Evolutionary conservation across 2,329 filamentous ascomycete species (phyloP).

Genomic region (Sclerotinia borealis): DNA sequence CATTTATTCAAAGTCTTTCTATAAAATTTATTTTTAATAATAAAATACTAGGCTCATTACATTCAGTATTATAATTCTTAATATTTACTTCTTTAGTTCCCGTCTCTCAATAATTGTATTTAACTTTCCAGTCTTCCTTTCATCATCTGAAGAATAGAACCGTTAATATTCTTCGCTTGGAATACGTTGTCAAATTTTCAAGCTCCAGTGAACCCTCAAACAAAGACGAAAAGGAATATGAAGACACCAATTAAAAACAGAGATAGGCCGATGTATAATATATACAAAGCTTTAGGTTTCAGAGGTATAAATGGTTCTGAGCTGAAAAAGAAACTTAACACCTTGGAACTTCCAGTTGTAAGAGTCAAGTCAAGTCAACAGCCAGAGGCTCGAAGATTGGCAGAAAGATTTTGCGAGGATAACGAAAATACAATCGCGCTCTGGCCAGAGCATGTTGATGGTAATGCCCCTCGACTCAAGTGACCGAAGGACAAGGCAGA

Average conservation of each 20-base stretch:
- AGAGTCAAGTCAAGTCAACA: not conserved
- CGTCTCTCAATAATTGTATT: not conserved
- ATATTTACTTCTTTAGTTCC: too few species aligned
- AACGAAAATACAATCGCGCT: not conserved
- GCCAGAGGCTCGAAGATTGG: not conserved
- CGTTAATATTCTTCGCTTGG: not conserved
- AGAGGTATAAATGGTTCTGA: not conserved
- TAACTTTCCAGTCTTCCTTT: rapidly evolving
- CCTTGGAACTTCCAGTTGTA: not conserved
- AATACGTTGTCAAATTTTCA: not conserved
- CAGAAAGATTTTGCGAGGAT: not conserved
- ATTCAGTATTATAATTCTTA: not conserved
- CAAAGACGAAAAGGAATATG: not conserved
- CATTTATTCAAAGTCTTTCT: not conserved
- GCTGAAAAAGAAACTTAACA: not conserved
- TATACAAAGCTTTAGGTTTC: not conserved
- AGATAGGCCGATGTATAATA: not conserved
- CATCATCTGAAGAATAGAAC: not conserved
- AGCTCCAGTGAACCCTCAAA: not conserved
- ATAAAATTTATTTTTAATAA: not conserved
- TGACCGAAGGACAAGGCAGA: not conserved
- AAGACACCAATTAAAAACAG: not conserved
- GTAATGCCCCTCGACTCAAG: not conserved
- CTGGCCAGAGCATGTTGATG: not conserved
- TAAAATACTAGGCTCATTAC: not conserved